Evolutionary conservation across 169 alveolate species (phyloP).

Genomic region (Babesia sp.): DNA sequence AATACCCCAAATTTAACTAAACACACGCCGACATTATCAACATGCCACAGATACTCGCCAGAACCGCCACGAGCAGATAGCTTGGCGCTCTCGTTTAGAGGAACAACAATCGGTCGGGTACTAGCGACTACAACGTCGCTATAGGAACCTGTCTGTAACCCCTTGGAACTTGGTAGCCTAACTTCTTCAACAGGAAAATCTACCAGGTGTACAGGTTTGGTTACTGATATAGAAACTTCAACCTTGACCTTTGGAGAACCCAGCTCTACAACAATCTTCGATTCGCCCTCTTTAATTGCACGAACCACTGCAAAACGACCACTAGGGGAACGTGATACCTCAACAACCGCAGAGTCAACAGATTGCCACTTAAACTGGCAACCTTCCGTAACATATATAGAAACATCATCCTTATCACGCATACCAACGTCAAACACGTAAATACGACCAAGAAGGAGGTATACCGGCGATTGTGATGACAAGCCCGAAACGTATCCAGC

Average conservation of each 20-base stretch:
- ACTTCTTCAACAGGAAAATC: conserved; percentile 27
- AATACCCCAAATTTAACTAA: conserved; percentile 27
- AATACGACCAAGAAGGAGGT: conserved; percentile 22
- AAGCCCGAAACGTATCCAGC: neutral
- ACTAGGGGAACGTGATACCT: conserved; percentile 1
- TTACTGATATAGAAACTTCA: neutral
- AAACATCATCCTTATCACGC: conserved; percentile 18
- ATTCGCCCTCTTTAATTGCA: conserved; percentile 13
- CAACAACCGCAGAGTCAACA: neutral
- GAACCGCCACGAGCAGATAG: conserved; percentile 51
- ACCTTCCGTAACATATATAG: conserved; percentile 7
- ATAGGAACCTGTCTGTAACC: neutral
- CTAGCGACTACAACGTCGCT: conserved; percentile 7
- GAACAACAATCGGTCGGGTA: conserved; percentile 25
- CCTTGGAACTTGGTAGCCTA: neutral
- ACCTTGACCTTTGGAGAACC: neutral
- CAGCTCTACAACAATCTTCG: conserved; percentile 9
- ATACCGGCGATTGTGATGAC: neutral
- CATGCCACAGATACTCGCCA: conserved; percentile 40
- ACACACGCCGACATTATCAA: conserved; percentile 24
- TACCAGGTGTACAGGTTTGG: conserved; percentile 29
- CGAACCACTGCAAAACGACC: conserved; percentile 23
- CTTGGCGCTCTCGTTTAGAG: conserved; percentile 22
- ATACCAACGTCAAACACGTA: conserved; percentile 35
- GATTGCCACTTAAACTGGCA: conserved; percentile 7